Evolutionary conservation across 108 stramenopile genomes (phyloP), one percentile per base, ranked within the genome.

Genomic region (Cyclotella distinguenda): DNA sequence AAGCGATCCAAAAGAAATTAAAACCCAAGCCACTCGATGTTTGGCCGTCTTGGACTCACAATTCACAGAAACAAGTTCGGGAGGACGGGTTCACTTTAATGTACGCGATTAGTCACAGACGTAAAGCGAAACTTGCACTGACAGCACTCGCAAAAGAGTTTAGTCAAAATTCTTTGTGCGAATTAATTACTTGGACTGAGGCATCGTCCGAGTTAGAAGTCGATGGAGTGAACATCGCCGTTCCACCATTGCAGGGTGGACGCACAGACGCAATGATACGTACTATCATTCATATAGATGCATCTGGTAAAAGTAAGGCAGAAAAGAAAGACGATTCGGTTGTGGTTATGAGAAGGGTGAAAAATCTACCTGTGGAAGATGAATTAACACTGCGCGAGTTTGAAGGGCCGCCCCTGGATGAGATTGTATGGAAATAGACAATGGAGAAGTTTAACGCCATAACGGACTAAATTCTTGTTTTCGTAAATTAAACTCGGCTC

Each of bases 351-450:
- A 66, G 73, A 44, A 57, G 73, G 25, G 73, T 74, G 51, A 74
- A 61, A 23, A 59, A 74, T 35, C 48, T 74, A 22, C 65, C 73
- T 7, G 65, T 74, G 18, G 65, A 74, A 13, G 73, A 74, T 55
- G 73, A 74, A 43, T 51, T 74, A 35, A 66, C 73, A n/a, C 48
- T 74, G 52, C 64, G 73, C 38, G 73, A 74, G 21, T 74, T 50
- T 45, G 73, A 74, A 48, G 73, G 73, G 8, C 73, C 73, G 2
- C 49, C 58, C 8, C n/a, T 65, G 19, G 73, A 73, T 7, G 52
- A 65, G 27, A 46, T 74, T 22, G 23, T 31, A 12, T 66, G 62
- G 73, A 40, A 43, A 23, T 40, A 66, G 16, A 11, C 3, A 22
- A 4, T 22, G 13, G 10, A 48, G 21, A 2, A 23, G 25, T 22